Conservation (phyloP, 352 stramenopile species). For the Phytopythium cucurbitacearum region DNA sequence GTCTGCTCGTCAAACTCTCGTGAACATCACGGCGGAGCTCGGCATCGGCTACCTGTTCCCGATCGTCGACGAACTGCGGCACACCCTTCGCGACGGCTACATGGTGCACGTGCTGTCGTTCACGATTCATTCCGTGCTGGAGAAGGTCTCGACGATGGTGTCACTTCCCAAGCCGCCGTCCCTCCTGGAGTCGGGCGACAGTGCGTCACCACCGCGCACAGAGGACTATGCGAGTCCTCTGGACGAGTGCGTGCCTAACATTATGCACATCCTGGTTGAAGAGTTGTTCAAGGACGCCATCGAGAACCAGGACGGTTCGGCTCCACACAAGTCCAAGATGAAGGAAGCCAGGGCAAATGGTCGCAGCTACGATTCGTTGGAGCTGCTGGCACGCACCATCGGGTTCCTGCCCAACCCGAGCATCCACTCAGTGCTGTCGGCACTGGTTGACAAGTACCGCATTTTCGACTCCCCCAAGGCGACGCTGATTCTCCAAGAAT, state of each 20-base stretch:
- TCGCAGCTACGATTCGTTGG: slow-evolving; percentile 70
- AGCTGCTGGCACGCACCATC: slow-evolving; percentile 75
- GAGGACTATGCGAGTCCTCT: slow-evolving; percentile 53
- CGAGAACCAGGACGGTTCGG: slow-evolving; percentile 50
- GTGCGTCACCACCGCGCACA: slow-evolving; percentile 12
- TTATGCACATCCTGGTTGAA: slow-evolving; percentile 79
- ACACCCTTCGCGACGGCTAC: slow-evolving; percentile 79
- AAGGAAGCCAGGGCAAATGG: slow-evolving; percentile 77
- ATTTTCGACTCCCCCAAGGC: slow-evolving; percentile 48
- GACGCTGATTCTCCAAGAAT: slow-evolving; percentile 53
- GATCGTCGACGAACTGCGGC: slow-evolving; percentile 79
- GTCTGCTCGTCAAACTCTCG: slow-evolving; percentile 90
- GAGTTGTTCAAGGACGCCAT: slow-evolving; percentile 76
- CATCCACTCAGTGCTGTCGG: slow-evolving; percentile 71
- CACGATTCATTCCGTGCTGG: slow-evolving; percentile 81
- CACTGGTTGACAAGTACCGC: slow-evolving; percentile 75
- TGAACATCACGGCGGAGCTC: slow-evolving; percentile 93
- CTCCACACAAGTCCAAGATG: slow-evolving; percentile 80
- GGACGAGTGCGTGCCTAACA: slow-evolving; percentile 70
- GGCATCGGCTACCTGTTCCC: slow-evolving; percentile 80
- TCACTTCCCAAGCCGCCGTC: slow-evolving; percentile 28
- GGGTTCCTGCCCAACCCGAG: slow-evolving; percentile 84
- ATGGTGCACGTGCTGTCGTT: slow-evolving; percentile 86
- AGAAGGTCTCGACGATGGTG: slow-evolving; percentile 69
- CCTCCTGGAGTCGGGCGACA: slow-evolving; percentile 12